Percentiles rank a stretch among this genome's conserved stretches.
Conservation (phyloP, 2,329 filamentous ascomycete species). For the Escovopsis weberi region DNA sequence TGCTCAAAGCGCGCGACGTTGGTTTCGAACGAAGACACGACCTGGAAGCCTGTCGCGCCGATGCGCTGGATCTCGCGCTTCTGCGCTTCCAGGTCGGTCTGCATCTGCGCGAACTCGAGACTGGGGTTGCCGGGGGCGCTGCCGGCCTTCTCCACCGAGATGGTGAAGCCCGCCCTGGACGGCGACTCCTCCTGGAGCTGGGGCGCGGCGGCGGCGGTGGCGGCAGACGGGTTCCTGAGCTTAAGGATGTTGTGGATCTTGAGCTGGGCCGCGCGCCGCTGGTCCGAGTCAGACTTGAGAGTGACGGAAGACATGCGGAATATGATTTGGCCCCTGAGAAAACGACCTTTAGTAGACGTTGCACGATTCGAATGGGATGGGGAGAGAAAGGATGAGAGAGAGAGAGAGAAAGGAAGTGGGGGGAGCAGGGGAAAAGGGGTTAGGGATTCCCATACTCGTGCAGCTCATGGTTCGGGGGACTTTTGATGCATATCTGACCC, state of each 20-base stretch:
- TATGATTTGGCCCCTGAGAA: slow-evolving; percentile 21
- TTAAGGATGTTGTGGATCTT: slow-evolving; percentile 19
- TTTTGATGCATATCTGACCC: slow-evolving; percentile 21
- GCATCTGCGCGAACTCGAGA: slow-evolving; percentile 16
- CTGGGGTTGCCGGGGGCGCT: slow-evolving; percentile 1
- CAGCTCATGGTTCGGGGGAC: slow-evolving; percentile 22
- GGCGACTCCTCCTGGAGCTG: too few species aligned
- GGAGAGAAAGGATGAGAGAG: too few species aligned
- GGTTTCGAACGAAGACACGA: slow-evolving; percentile 22
- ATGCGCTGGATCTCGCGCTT: slow-evolving; percentile 22
- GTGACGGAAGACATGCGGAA: slow-evolving; percentile 17
- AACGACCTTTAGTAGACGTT: too few species aligned
- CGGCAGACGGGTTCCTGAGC: slow-evolving; percentile 10
- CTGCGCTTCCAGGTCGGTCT: slow-evolving; percentile 19
- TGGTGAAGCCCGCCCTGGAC: neutral
- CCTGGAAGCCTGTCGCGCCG: slow-evolving; percentile 21
- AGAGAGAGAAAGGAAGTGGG: too few species aligned
- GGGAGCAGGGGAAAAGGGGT: too few species aligned
- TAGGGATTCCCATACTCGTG: slow-evolving; percentile 15
- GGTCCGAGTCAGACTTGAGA: slow-evolving; percentile 10
- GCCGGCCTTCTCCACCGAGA: too few species aligned
- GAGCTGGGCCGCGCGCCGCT: slow-evolving; percentile 14
- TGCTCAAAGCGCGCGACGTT: slow-evolving; percentile 20
- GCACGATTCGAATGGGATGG: too few species aligned
- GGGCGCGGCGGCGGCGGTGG: neutral